phyloP scores from a whole-genome alignment of 2,329 filamentous ascomycete genomes.

The Mycogone perniciosa region DNA sequence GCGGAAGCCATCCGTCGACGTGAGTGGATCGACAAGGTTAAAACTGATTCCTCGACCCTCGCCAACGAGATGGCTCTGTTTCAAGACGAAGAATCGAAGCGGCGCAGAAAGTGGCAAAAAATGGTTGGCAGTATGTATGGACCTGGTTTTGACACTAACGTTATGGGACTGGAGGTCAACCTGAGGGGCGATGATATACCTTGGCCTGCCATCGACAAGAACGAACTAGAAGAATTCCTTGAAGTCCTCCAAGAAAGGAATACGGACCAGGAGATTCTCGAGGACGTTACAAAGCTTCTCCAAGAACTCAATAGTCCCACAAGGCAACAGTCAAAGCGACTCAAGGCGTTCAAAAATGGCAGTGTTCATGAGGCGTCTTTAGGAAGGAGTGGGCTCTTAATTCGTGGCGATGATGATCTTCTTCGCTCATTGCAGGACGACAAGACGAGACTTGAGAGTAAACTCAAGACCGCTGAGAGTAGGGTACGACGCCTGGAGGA shows the following conservation, averaged over 20 bases:
- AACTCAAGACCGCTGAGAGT: conserved; percentile 77
- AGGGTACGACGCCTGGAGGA: conserved; percentile 88
- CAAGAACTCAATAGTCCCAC: conserved; percentile 76
- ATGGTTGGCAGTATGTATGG: conserved; percentile 70
- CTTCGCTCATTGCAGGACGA: conserved; percentile 73
- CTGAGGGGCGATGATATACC: conserved; percentile 68
- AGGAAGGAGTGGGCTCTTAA: conserved; percentile 76
- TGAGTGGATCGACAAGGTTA: conserved; percentile 90
- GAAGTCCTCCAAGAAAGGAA: conserved; percentile 58
- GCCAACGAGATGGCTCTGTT: conserved; percentile 90
- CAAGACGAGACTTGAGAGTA: conserved; percentile 67
- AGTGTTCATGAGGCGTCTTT: conserved; percentile 88
- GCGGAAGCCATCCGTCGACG: conserved; percentile 78
- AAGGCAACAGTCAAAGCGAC: conserved; percentile 76
- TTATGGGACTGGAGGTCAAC: conserved; percentile 78
- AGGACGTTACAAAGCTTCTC: conserved; percentile 69
- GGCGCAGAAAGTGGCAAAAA: conserved; percentile 86
- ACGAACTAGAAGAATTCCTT: conserved; percentile 71
- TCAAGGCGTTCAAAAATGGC: conserved; percentile 93
- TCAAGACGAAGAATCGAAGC: conserved; percentile 85
- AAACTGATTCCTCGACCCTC: conserved; percentile 75
- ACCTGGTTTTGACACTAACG: conserved; percentile 60
- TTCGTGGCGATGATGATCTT: conserved; percentile 82
- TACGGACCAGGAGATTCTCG: conserved; percentile 58
- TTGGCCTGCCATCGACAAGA: conserved; percentile 72